Evolutionary conservation across 2,329 filamentous ascomycete genomes (phyloP).

Genomic region (Dryadomyces quercus-mongolicae): DNA sequence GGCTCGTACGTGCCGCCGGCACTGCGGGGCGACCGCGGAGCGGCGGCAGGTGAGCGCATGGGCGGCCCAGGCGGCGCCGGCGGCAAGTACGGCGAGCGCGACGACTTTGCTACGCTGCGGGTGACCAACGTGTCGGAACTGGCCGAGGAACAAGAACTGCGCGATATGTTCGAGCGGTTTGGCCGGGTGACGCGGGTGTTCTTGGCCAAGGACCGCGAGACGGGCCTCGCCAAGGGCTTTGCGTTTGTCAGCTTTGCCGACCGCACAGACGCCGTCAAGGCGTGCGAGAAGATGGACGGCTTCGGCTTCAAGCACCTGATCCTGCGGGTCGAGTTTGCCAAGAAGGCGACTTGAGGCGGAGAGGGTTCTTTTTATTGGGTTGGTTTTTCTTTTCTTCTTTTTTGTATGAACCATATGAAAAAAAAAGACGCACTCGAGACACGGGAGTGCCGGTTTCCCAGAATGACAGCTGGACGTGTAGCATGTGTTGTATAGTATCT

Average conservation of each 20-base stretch:
- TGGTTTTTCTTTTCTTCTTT: neutral
- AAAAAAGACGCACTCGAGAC: too few relatives aligned
- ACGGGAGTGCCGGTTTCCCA: too few relatives aligned
- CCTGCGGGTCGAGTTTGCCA: conserved; percentile 77
- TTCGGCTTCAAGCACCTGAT: conserved; percentile 84
- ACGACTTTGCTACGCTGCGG: conserved; percentile 89
- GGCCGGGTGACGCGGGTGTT: conserved; percentile 96
- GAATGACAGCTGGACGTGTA: too few relatives aligned
- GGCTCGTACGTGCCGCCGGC: conserved; percentile 91
- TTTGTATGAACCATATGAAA: too few relatives aligned
- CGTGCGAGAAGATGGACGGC: conserved; percentile 96
- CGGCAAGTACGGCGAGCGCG: conserved; percentile 79
- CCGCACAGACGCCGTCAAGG: conserved; percentile 76
- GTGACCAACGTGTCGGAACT: conserved; percentile 98
- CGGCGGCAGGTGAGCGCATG: conserved; percentile 47
- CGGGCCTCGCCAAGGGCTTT: conserved; percentile 92
- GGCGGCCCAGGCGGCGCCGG: conserved; percentile 43
- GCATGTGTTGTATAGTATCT: too few relatives aligned
- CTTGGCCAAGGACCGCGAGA: conserved; percentile 94
- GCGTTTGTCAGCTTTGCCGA: conserved; percentile 97
- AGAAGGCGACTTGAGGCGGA: conserved; percentile 41
- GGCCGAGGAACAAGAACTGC: conserved; percentile 88
- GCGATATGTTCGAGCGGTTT: conserved; percentile 96
- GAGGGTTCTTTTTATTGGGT: neutral
- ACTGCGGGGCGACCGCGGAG: conserved; percentile 65